phyloP scores from a whole-genome alignment of 345 rosid species.

The Eucalyptus tenuipes region DNA sequence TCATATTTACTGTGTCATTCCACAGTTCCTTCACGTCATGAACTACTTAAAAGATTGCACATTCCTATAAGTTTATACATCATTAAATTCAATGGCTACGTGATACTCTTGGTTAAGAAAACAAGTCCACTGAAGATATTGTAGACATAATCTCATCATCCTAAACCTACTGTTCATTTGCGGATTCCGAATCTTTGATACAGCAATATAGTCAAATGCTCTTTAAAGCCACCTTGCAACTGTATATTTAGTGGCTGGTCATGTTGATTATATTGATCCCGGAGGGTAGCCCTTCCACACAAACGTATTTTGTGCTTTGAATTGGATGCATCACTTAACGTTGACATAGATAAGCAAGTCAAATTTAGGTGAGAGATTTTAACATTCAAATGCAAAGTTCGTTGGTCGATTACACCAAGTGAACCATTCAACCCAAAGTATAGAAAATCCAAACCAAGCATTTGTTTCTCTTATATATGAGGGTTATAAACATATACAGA shows the following conservation, averaged over 20 bases:
- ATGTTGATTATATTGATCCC: background rate
- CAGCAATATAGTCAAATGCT: background rate
- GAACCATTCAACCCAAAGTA: background rate
- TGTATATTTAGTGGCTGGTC: background rate
- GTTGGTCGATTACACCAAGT: background rate
- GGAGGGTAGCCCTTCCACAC: background rate
- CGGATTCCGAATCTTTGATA: rapidly evolving
- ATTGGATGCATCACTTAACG: background rate
- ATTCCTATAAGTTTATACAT: background rate
- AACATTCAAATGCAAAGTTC: rapidly evolving
- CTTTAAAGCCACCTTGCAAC: background rate
- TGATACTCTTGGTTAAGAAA: background rate
- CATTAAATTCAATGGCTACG: background rate
- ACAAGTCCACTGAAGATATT: background rate
- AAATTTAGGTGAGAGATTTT: background rate
- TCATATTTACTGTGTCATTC: background rate
- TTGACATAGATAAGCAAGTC: background rate
- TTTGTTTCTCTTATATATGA: background rate
- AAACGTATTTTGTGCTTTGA: background rate
- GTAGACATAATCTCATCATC: background rate
- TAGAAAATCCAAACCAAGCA: background rate
- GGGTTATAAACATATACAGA: background rate
- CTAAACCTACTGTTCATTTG: background rate
- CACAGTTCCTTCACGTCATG: rapidly evolving
- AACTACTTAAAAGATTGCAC: background rate